These are phyloP conservation scores for Ophiosphaerella narmari DNA, from an alignment of 2,329 filamentous ascomycete genomes.

Conservation along the genomic window DNA sequence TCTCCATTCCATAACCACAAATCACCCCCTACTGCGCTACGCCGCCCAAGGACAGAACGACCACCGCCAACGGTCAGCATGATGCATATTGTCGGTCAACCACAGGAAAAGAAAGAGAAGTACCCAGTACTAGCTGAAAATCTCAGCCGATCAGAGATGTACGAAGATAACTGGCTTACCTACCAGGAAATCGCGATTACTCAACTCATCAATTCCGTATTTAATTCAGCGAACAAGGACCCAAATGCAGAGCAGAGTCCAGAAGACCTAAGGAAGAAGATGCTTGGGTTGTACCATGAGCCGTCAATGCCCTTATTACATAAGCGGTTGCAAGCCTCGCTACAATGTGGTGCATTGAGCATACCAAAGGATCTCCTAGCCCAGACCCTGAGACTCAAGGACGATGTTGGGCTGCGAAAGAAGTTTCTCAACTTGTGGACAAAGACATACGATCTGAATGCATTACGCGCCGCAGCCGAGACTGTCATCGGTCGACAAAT, in stretches of 20 bases:
- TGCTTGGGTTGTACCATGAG: conserved; percentile 61
- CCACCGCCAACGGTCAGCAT: conserved; percentile 38
- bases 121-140: conserved; percentile 61
- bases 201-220: conserved; percentile 63
- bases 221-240: conserved; percentile 45
- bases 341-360: conserved; percentile 62
- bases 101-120: conserved; percentile 35
- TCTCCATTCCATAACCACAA: conserved; percentile 44
- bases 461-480: conserved; percentile 60
- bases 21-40: conserved; percentile 43
- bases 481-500: conserved; percentile 63
- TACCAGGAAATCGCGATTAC: conserved; percentile 66
- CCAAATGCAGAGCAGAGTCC: conserved; percentile 34
- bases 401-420: conserved; percentile 63
- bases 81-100: conserved; percentile 39
- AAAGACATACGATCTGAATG: conserved; percentile 59
- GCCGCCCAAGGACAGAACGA: conserved; percentile 29
- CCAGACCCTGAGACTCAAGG: conserved; percentile 53
- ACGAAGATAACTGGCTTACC: conserved; percentile 66
- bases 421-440: conserved; percentile 63
- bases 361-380: conserved; percentile 58
- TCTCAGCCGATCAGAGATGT: conserved; percentile 61
- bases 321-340: conserved; percentile 62
- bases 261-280: conserved; percentile 50
- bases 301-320: conserved; percentile 57